Percentiles rank a stretch among this genome's conserved stretches.
phyloP scores from a whole-genome alignment of 495 filamentous ascomycete species.

The Hypoxylon intermedium region DNA sequence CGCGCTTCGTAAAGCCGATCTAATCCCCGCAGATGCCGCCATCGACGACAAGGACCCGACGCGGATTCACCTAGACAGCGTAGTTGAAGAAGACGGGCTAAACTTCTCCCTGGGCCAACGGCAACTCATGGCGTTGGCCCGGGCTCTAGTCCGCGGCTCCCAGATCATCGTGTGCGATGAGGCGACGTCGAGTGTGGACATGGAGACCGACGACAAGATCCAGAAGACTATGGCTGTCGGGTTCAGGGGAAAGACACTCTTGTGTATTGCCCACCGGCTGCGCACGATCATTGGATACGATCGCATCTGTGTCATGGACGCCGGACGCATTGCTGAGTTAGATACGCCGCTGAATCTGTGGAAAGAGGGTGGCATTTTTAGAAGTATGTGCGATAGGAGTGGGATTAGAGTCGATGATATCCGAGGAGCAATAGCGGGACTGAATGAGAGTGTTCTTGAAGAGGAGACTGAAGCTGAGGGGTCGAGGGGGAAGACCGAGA shows the following conservation, averaged over 20 bases:
- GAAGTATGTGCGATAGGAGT: slow-evolving; percentile 89
- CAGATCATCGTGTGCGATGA: slow-evolving; percentile 97
- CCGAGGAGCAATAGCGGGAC: slow-evolving; percentile 31
- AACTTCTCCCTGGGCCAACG: slow-evolving; percentile 98
- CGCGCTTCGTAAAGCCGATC: slow-evolving; percentile 80
- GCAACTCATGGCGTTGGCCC: slow-evolving; percentile 92
- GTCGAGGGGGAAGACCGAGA: slow-evolving; percentile 1
- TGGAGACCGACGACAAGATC: slow-evolving; percentile 96
- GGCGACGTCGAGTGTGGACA: slow-evolving; percentile 90
- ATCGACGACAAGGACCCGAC: slow-evolving; percentile 45
- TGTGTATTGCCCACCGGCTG: slow-evolving; percentile 94
- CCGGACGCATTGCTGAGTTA: slow-evolving; percentile 83
- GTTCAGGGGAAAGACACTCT: slow-evolving; percentile 85
- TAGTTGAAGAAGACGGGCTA: slow-evolving; percentile 91
- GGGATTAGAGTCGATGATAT: slow-evolving; percentile 84
- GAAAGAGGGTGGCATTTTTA: slow-evolving; percentile 74
- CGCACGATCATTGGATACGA: slow-evolving; percentile 95
- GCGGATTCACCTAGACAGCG: slow-evolving; percentile 80
- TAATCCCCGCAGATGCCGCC: slow-evolving; percentile 64
- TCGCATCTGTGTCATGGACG: slow-evolving; percentile 94
- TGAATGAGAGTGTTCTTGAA: slow-evolving; percentile 14
- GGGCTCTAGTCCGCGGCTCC: slow-evolving; percentile 82
- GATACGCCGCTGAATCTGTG: slow-evolving; percentile 77
- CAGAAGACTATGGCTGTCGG: slow-evolving; percentile 86
- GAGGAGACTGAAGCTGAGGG: slow-evolving; percentile 1